Evolutionary conservation across 768 basidiomycete species (phyloP), one percentile per base, ranked within the genome.

Genomic region (Rhizopogon sp.): DNA sequence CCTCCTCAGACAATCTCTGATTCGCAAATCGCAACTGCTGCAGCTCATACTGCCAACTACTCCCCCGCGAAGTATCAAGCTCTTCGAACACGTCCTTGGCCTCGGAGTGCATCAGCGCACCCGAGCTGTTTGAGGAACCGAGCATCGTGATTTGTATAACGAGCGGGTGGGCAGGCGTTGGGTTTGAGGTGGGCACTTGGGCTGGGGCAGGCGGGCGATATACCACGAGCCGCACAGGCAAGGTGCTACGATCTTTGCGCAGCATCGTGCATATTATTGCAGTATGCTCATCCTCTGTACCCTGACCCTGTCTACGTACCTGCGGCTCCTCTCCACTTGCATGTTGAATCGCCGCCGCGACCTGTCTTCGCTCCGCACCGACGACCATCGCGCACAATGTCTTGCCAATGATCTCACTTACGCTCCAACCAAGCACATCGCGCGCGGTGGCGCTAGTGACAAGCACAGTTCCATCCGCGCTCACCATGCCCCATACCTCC

Each of bases 21-120:
- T 92, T 93, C 51, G 79, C 76, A 62, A 85, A 84, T 64, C 84
- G 79, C 60, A 94, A 75, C 68, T 93, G 90, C 71, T 92, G 87
- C 46, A 95, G 75, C 72, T 93, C 91, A 61, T 93, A 96, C 72
- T 96, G 93, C 93, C 94, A 97, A 60, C 90, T 92, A 33, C 87
- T 86, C 10, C 81, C 85, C 5, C 86, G 74, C 13, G 72, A 68
- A 0, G 79, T 77, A 42, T 88, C 83, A 13, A 94, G 77, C 66
- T 90, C 89, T 40, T 82, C 83, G 58, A 92, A 93, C 16, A 93
- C 67, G 59, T 90, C 76, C 56, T 70, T 64, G 6, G 9, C 39
- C 8, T 43, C 25, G 1, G 63, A 28, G 40, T 62, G 66, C 31
- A 51, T 56, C 45, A 60, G 29, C 10, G 60, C 31, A 43, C 33